phyloP scores from a whole-genome alignment of 306 rosid genomes.

The Begonia masoniana region DNA sequence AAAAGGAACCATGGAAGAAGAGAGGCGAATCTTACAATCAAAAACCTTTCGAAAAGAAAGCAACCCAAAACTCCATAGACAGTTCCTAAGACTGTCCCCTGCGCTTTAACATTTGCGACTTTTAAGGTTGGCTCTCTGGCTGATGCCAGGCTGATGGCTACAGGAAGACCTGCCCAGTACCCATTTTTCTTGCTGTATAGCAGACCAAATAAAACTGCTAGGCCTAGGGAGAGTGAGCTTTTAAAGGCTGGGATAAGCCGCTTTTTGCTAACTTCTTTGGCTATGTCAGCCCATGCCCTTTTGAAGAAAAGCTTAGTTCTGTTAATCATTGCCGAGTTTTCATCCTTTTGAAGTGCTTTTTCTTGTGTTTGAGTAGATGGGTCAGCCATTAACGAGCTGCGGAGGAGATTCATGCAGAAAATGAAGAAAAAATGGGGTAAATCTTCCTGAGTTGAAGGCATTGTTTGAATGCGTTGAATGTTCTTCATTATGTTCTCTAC shows the following conservation, averaged over 20 bases:
- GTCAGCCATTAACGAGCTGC: slow-evolving; percentile 4
- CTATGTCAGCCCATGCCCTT: slow-evolving; percentile 2
- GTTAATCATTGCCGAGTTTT: not conserved
- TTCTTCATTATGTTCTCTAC: slow-evolving; percentile 14
- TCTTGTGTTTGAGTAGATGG: not conserved
- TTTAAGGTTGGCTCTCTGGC: slow-evolving; percentile 46
- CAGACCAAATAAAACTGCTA: slow-evolving; percentile 39
- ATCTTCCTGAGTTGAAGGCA: slow-evolving; percentile 26
- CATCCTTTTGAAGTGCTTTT: not conserved
- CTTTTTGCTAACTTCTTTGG: slow-evolving; percentile 7
- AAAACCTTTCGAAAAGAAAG: slow-evolving; percentile 28
- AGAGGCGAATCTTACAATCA: slow-evolving; percentile 28
- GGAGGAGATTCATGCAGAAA: slow-evolving; percentile 39
- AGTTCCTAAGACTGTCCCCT: slow-evolving; percentile 53
- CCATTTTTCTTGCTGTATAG: slow-evolving; percentile 44
- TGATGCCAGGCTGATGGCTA: slow-evolving; percentile 37
- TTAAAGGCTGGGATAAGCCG: slow-evolving; percentile 29
- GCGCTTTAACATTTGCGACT: slow-evolving; percentile 44
- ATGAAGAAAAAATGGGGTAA: slow-evolving; percentile 47
- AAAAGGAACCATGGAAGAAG: slow-evolving; percentile 66
- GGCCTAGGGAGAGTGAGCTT: slow-evolving; percentile 38
- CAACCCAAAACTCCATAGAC: slow-evolving; percentile 48
- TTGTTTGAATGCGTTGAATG: slow-evolving; percentile 31
- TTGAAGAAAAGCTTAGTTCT: not conserved
- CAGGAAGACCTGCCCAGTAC: slow-evolving; percentile 45